phyloP scores from a whole-genome alignment of 139 green algal species.

The Trebouxia sp. region DNA sequence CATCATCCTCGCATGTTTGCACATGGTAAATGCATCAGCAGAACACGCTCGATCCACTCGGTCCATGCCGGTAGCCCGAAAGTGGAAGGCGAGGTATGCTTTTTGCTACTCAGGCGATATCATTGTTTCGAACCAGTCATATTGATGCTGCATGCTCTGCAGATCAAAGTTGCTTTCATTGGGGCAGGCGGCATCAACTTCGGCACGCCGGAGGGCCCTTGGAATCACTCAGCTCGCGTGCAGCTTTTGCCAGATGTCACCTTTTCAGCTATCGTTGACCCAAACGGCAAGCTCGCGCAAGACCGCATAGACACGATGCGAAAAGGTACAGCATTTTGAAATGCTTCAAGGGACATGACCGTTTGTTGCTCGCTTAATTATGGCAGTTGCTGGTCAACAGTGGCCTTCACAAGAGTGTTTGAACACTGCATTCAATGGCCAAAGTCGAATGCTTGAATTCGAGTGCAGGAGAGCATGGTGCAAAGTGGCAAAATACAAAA shows the following conservation, averaged over 20 bases:
- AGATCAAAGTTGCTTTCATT: constrained; percentile 21
- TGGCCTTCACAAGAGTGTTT: neutral
- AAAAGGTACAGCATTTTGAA: neutral
- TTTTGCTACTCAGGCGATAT: neutral
- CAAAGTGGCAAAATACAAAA: constrained; percentile 29
- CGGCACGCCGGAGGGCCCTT: constrained; percentile 24
- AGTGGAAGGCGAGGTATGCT: neutral
- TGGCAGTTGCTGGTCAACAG: neutral
- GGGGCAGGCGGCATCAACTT: constrained; percentile 38
- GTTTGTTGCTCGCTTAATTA: neutral
- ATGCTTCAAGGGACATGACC: neutral
- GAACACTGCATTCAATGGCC: neutral
- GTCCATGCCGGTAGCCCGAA: neutral
- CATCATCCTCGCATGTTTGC: too few relatives aligned
- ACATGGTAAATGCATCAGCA: too few relatives aligned
- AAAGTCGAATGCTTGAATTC: neutral
- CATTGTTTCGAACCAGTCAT: neutral
- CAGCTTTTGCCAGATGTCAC: constrained; percentile 14
- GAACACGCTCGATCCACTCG: too few relatives aligned
- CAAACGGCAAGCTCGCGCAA: constrained; percentile 26
- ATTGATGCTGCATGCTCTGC: too few relatives aligned
- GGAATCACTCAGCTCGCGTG: constrained; percentile 28
- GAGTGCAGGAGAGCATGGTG: constrained; percentile 22
- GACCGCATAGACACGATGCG: neutral
- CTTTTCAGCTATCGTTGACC: constrained; percentile 31